Conservation (phyloP, 1,139 yeast species). For the Lodderomyces metapsilosis region DNA sequence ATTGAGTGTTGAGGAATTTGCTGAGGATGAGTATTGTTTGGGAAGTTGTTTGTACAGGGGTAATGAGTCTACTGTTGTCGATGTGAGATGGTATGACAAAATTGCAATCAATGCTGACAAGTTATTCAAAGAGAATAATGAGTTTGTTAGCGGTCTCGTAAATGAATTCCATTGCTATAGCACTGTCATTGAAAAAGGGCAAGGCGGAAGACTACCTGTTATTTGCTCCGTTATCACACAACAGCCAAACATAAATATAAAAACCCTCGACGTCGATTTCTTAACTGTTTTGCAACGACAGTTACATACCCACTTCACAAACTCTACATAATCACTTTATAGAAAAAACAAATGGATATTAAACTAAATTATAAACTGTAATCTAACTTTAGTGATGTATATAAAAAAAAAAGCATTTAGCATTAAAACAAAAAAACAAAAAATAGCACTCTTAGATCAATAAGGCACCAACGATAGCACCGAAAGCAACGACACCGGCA, state of each 20-base stretch:
- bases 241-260: not conserved
- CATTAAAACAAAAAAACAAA: not conserved
- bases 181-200: slow-evolving; percentile 16
- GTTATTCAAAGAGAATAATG: slow-evolving; percentile 11
- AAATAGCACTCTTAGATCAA: not conserved
- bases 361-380: not conserved
- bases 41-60: not conserved
- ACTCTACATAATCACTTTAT: too few relatives aligned
- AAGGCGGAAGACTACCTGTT: slow-evolving; percentile 21
- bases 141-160: slow-evolving; percentile 12
- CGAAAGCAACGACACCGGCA: slow-evolving; percentile 3
- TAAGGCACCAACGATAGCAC: slow-evolving; percentile 4
- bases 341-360: not conserved
- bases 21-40: slow-evolving; percentile 5
- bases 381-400: not conserved
- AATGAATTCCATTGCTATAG: slow-evolving; percentile 22
- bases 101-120: slow-evolving; percentile 13
- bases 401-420: not conserved
- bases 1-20: slow-evolving; percentile 5
- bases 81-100: slow-evolving; percentile 15
- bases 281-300: not conserved
- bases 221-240: slow-evolving; percentile 25
- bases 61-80: slow-evolving; percentile 1
- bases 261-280: slow-evolving; percentile 2
- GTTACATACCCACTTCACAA: too few relatives aligned